Evolutionary conservation across 805 yeast genomes (phyloP).

Genomic region (Dipodascus albidus): DNA sequence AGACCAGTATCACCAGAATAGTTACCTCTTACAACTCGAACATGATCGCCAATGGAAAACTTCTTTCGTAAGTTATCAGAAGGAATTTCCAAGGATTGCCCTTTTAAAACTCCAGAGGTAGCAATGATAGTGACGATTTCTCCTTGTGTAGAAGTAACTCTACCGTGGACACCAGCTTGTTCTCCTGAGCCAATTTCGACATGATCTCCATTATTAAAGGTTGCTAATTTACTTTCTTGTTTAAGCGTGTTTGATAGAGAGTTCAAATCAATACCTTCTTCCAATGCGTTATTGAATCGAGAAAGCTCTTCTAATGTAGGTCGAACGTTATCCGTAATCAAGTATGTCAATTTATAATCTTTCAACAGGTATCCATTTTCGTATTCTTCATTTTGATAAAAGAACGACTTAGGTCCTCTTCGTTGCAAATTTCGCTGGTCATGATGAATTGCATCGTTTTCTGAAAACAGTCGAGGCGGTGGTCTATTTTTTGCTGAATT

Average conservation of each 20-base stretch:
- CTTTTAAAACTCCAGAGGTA: constrained; percentile 37
- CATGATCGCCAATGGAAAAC: constrained; percentile 88
- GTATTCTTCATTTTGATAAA: constrained; percentile 81
- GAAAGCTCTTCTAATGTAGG: constrained; percentile 87
- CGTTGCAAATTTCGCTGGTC: constrained; percentile 61
- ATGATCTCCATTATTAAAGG: constrained; percentile 86
- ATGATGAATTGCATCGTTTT: constrained; percentile 75
- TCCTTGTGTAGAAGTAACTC: constrained; percentile 55
- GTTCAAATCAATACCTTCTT: constrained; percentile 80
- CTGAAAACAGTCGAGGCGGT: constrained; percentile 75
- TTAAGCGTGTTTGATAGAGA: constrained; percentile 81
- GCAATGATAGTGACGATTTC: constrained; percentile 46
- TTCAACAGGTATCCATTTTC: constrained; percentile 79
- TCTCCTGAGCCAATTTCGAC: constrained; percentile 91
- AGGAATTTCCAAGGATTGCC: constrained; percentile 67
- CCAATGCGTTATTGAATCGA: constrained; percentile 58
- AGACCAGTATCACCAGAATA: constrained; percentile 91
- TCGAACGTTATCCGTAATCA: constrained; percentile 67
- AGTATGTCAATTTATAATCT: constrained; percentile 70
- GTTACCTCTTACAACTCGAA: constrained; percentile 82
- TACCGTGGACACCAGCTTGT: constrained; percentile 81
- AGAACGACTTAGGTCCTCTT: constrained; percentile 44
- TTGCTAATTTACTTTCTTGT: constrained; percentile 41
- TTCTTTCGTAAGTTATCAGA: constrained; percentile 71
- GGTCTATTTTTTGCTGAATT: constrained; percentile 61